A percentile compares a stretch with the other conserved stretches of the same genome.
Conservation (phyloP, 495 filamentous ascomycete genomes). For the Pseudomonodictys pantanalensis region DNA sequence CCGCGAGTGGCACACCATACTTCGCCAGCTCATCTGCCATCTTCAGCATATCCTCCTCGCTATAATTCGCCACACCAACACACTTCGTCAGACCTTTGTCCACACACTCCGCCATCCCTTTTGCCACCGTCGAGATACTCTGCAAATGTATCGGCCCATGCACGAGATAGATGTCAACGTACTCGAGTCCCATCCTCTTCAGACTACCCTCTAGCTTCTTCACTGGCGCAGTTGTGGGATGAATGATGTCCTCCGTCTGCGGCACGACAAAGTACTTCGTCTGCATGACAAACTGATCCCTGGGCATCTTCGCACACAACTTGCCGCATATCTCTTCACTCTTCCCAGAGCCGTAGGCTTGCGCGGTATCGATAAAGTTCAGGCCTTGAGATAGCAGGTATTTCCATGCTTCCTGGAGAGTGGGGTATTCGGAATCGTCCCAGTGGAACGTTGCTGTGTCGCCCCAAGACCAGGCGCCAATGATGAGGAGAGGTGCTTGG, state of each 20-base stretch:
- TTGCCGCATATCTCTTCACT: slow-evolving; percentile 43
- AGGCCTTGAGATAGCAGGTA: slow-evolving; percentile 35
- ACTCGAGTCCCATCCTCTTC: slow-evolving; percentile 25
- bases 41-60: slow-evolving; percentile 43
- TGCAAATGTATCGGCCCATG: slow-evolving; percentile 32
- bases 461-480: slow-evolving; percentile 47
- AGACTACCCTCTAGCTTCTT: slow-evolving; percentile 22
- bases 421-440: slow-evolving; percentile 37
- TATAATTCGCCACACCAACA: slow-evolving; percentile 48
- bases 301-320: slow-evolving; percentile 39
- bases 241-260: slow-evolving; percentile 18
- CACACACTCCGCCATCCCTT: slow-evolving; percentile 44
- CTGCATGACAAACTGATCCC: slow-evolving; percentile 35
- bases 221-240: slow-evolving; percentile 21
- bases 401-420: slow-evolving; percentile 42
- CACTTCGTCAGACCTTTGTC: slow-evolving; percentile 40
- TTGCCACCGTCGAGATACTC: slow-evolving; percentile 18
- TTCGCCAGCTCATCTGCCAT: slow-evolving; percentile 35
- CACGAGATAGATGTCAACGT: slow-evolving; percentile 33
- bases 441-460: slow-evolving; percentile 46
- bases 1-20: slow-evolving; percentile 30
- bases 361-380: slow-evolving; percentile 46
- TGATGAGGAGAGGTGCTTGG: slow-evolving; percentile 38
- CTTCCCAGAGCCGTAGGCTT: slow-evolving; percentile 44
- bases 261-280: slow-evolving; percentile 32